These are phyloP conservation scores for Hyaloperonospora arabidopsidis DNA, from an alignment of 352 stramenopile genomes.

Conservation along the genomic window DNA sequence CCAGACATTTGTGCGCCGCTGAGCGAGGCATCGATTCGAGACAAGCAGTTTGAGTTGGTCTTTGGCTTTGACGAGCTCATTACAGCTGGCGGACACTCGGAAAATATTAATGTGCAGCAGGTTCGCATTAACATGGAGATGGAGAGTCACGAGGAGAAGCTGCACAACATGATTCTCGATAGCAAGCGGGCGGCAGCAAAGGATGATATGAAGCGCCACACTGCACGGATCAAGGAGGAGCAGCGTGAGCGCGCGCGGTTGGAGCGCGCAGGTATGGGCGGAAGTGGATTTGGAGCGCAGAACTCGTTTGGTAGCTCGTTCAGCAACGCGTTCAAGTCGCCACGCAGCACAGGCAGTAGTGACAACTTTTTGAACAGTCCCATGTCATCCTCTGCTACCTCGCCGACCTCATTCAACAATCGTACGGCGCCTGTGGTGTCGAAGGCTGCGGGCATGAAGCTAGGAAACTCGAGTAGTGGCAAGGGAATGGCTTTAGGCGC, in stretches of 20 bases:
- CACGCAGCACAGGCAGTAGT: slow-evolving; percentile 34
- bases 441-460: slow-evolving; percentile 66
- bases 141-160: slow-evolving; percentile 98
- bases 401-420: slow-evolving; percentile 59
- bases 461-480: slow-evolving; percentile 34
- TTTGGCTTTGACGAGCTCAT: slow-evolving; percentile 99
- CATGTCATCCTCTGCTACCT: slow-evolving; percentile 37
- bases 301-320: slow-evolving; percentile 69
- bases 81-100: slow-evolving; percentile 94
- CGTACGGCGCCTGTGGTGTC: slow-evolving; percentile 36
- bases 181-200: slow-evolving; percentile 88
- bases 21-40: slow-evolving; percentile 90
- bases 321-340: slow-evolving; percentile 61
- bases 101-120: slow-evolving; percentile 89
- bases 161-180: slow-evolving; percentile 97
- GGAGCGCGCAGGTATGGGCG: slow-evolving; percentile 63
- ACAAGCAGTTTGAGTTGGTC: slow-evolving; percentile 97
- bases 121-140: slow-evolving; percentile 98
- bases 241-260: slow-evolving; percentile 74
- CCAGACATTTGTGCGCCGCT: slow-evolving; percentile 91
- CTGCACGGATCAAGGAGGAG: slow-evolving; percentile 81
- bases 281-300: slow-evolving; percentile 60
- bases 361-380: slow-evolving; percentile 38
- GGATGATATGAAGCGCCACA: slow-evolving; percentile 87
- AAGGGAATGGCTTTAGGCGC: slow-evolving; percentile 54